These are phyloP conservation scores for Parasitella parasitica DNA, from an alignment of 371 early-diverging fungal species.

Conservation along the genomic window DNA sequence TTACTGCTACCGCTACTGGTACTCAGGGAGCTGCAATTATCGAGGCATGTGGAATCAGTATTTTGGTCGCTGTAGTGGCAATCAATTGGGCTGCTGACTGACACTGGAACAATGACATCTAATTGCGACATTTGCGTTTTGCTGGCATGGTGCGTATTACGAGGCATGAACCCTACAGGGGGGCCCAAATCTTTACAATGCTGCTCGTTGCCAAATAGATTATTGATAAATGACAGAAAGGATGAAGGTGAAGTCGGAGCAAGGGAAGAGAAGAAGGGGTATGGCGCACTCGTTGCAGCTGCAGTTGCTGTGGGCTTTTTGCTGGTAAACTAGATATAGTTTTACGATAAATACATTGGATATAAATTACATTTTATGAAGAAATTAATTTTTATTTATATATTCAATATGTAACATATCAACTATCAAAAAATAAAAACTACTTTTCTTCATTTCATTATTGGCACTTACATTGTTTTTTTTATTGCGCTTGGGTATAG, in stretches of 20 bases:
- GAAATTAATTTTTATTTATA: not conserved
- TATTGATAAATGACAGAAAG: conserved; percentile 16
- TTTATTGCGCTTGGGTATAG: conserved; percentile 25
- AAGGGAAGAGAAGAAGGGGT: conserved; percentile 18
- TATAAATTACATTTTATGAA: not conserved
- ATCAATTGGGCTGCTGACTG: conserved; percentile 18
- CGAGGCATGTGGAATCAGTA: not conserved
- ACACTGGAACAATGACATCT: conserved; percentile 7
- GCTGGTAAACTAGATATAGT: not conserved
- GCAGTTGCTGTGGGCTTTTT: not conserved
- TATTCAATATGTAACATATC: not conserved
- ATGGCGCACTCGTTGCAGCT: conserved; percentile 9
- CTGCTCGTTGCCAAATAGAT: conserved; percentile 1
- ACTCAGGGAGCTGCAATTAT: conserved; percentile 15
- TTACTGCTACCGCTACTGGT: conserved; percentile 8
- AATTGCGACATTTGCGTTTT: conserved; percentile 15
- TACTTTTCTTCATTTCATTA: not conserved
- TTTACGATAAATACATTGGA: not conserved
- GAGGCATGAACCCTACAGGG: conserved; percentile 26
- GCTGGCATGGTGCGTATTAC: not conserved
- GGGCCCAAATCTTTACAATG: conserved; percentile 5
- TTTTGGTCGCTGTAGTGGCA: conserved; percentile 2
- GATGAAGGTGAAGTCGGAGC: conserved; percentile 9
- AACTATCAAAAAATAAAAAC: conserved; percentile 5
- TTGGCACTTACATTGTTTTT: conserved; percentile 9